Evolutionary conservation across 352 stramenopile species (phyloP).

Genomic region (Pythium utonaiense): DNA sequence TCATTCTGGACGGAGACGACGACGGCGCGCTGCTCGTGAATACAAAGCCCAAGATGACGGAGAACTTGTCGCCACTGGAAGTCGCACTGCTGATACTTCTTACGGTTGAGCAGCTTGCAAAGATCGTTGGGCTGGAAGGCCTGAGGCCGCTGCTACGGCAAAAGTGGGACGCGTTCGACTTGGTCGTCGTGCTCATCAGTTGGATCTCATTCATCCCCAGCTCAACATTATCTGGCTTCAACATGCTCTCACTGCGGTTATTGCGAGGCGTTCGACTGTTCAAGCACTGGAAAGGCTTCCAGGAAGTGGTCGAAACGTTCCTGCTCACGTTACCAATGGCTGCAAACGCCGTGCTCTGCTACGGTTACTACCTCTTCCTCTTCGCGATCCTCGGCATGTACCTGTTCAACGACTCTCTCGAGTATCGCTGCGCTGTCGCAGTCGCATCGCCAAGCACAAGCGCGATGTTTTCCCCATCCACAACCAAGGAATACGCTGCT

Average conservation of each 20-base stretch:
- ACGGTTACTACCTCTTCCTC: conserved; percentile 83
- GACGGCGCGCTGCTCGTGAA: conserved; percentile 25
- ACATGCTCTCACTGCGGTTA: conserved; percentile 68
- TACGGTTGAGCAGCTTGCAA: conserved; percentile 61
- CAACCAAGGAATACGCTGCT: conserved; percentile 38
- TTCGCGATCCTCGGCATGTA: conserved; percentile 87
- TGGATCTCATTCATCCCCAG: conserved; percentile 54
- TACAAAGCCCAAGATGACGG: conserved; percentile 37
- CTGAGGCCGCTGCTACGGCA: conserved; percentile 47
- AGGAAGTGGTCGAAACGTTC: conserved; percentile 79
- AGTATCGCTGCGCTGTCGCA: conserved; percentile 52
- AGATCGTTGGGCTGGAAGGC: conserved; percentile 63
- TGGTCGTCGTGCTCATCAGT: conserved; percentile 53
- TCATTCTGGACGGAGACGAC: conserved; percentile 45
- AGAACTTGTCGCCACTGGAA: conserved; percentile 55
- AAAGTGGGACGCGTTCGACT: conserved; percentile 73
- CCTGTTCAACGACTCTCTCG: conserved; percentile 80
- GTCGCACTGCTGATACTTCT: conserved; percentile 61
- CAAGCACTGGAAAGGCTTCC: conserved; percentile 73
- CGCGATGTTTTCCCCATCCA: conserved; percentile 19
- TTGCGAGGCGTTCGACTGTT: conserved; percentile 68
- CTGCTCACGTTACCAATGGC: conserved; percentile 68
- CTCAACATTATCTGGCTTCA: conserved; percentile 49
- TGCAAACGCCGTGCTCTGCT: conserved; percentile 67
- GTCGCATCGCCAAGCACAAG: conserved; percentile 26